Evolutionary conservation across 2,329 filamentous ascomycete species (phyloP), one percentile per base, ranked within the genome.

Genomic region (Didymella glomerata): DNA sequence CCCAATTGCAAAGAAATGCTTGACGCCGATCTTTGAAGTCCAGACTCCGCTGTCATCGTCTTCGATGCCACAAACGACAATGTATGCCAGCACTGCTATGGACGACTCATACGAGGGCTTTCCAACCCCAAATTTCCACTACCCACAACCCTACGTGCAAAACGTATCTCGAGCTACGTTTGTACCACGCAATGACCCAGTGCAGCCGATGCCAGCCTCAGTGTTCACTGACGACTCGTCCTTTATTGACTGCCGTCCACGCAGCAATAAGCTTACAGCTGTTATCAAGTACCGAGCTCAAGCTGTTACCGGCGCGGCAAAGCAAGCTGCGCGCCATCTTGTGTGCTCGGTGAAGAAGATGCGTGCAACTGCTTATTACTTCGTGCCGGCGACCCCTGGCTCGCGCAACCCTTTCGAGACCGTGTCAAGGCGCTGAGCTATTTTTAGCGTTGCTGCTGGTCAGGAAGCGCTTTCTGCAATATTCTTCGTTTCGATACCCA

Each of bases 321-420:
- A 44, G 27, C 28, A 18, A 18, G 16, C 9, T 13, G 24, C 14
- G 6, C 27, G 16, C 2, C 18, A 18, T 8, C 6, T 14, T 2
- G 1, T 34, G 27, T 38, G 38, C 18, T 25, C 38, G 6, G 7
- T 38, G 20, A 44, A 52, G 40, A 44, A 44, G 27, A 13, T 52
- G 20, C 8, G 48, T 13, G 20, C 6, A 10, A 36, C 28, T 10
- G 40, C 22, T 32, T 10, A 18, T 1, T 10, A 34, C 40, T 13
- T 27, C 1, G 27, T 18, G 2, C 24, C 28, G 5, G 38, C 18
- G 4, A 11, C 38, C 6, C 16, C 22, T 18, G 28, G 38, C 16
- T n/a, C 48, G 9, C 38, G 40, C n/a, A 34, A 27, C 22, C 48
- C 27, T 34, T 44, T 44, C 20, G 48, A 52, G 40, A 38, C 30